phyloP scores from a whole-genome alignment of 225 moss, liverwort and hornwort species.

The Marchantia paleacea region DNA sequence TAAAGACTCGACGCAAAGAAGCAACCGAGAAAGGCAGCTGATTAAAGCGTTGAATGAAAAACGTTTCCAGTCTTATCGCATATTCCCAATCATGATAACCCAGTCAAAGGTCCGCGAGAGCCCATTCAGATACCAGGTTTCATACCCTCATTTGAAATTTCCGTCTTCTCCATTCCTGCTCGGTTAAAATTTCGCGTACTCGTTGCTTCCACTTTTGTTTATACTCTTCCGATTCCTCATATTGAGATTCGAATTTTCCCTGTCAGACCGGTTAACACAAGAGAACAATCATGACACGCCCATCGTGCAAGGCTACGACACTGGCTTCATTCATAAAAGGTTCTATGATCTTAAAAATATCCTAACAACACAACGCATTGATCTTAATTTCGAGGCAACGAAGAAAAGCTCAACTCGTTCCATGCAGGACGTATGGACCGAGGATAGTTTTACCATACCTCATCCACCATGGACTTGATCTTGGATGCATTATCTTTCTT shows the following conservation, averaged over 20 bases:
- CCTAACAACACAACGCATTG: background rate
- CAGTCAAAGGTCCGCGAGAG: background rate
- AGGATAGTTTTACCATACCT: conserved; percentile 27
- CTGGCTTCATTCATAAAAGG: background rate
- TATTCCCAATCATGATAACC: too few species aligned
- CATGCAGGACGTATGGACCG: background rate
- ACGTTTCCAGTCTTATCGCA: too few species aligned
- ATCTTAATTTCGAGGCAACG: background rate
- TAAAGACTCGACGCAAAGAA: too few species aligned
- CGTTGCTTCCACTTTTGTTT: conserved; percentile 92
- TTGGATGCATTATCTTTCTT: conserved; percentile 97
- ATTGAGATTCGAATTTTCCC: conserved; percentile 83
- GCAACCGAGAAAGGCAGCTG: too few species aligned
- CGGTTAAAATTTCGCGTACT: conserved; percentile 91
- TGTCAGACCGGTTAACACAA: background rate
- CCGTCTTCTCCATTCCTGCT: conserved; percentile 96
- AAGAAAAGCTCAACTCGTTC: background rate
- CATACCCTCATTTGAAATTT: conserved; percentile 88
- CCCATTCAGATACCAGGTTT: background rate
- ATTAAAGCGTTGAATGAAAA: too few species aligned
- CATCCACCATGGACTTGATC: conserved; percentile 97
- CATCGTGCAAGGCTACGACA: background rate
- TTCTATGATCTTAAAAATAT: background rate
- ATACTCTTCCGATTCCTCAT: conserved; percentile 90
- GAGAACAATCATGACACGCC: background rate